Evolutionary conservation across 768 basidiomycete genomes (phyloP).

Genomic region (Suillus sp.): DNA sequence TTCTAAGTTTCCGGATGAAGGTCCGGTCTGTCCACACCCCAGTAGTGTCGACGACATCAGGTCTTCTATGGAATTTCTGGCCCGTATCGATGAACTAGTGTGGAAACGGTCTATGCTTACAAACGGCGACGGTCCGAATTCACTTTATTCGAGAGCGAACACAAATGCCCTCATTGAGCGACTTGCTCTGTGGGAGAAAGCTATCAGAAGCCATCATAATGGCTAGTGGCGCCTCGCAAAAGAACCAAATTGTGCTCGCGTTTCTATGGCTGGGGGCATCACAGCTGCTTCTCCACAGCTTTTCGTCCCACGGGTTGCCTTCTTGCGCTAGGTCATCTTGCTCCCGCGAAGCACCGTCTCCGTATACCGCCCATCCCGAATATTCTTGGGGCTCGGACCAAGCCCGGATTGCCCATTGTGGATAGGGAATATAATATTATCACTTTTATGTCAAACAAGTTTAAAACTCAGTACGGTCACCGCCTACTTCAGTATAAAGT

Average conservation of each 20-base stretch:
- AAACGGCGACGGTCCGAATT: conserved; percentile 14
- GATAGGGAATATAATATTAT: no score
- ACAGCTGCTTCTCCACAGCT: no score
- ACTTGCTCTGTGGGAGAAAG: conserved; percentile 32
- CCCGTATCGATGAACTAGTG: conserved; percentile 29
- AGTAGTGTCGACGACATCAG: conserved; percentile 20
- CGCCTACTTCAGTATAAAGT: not conserved
- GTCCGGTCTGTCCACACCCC: not conserved
- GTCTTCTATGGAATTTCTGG: conserved; percentile 29
- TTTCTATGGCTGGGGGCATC: not conserved
- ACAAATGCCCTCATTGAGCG: conserved; percentile 24
- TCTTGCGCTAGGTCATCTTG: not conserved
- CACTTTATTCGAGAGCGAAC: conserved; percentile 31
- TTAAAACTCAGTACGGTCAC: not conserved
- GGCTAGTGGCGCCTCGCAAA: not conserved
- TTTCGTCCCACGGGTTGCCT: not conserved
- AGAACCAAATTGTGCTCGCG: not conserved
- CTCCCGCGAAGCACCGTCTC: not conserved
- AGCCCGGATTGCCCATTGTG: no score
- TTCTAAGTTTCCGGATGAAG: not conserved
- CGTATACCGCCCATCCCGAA: not conserved
- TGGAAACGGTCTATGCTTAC: conserved; percentile 26
- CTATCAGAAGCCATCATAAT: conserved; percentile 21
- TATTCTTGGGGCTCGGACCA: not conserved
- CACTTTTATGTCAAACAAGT: no score